Base-by-base conservation (phyloP, 2,329 filamentous ascomycete species). In the Nemania sp. region DNA sequence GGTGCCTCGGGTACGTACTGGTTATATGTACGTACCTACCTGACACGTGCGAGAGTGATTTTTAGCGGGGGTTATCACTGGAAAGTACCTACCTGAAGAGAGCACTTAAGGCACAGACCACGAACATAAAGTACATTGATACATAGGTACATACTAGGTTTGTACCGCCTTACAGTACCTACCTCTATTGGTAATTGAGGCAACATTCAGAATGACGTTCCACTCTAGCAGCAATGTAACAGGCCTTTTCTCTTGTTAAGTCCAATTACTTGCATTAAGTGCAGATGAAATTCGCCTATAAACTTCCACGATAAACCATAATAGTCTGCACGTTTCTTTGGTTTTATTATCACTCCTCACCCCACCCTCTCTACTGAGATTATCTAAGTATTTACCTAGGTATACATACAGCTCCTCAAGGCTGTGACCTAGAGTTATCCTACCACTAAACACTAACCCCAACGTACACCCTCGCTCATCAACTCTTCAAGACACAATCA, bases 191-290 rank as follows among this genome's bases (percentile, higher is more conserved):
- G 8, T 20, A 49, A 67, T 67, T 53, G 65, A 73, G 70, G 70
- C 71, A 73, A 59, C 72, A 67, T 65, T 62, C 7, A 64, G 57
- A 66, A 74, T 75, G 73, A 75, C 73, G 74, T 76, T 61, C 68
- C 68, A 69, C 62, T 65, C 22, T 27, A 51, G 10, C 47, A 51
- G 10, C 47, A 51, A 51, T 51, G 27, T 8, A 27, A 27, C 49
- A 51, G 2, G 4, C 38, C 6, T 52, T 41, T 22, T 2, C 43
- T 20, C 41, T 29, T 32, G 22, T 54, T 11, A 32, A 47, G 45
- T 47, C 24, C 8, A 35, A 35, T 38, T 35, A 15, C n/a, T 22
- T 51, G 24, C 41, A 35, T 45, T 10, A n/a, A 32, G 15, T 32
- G 3, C 7, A 52, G 7, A 47, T 24, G 32, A 32, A 57, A 7